Conservation (phyloP, 2,329 filamentous ascomycete species). For the Talaromyces pinophilus region DNA sequence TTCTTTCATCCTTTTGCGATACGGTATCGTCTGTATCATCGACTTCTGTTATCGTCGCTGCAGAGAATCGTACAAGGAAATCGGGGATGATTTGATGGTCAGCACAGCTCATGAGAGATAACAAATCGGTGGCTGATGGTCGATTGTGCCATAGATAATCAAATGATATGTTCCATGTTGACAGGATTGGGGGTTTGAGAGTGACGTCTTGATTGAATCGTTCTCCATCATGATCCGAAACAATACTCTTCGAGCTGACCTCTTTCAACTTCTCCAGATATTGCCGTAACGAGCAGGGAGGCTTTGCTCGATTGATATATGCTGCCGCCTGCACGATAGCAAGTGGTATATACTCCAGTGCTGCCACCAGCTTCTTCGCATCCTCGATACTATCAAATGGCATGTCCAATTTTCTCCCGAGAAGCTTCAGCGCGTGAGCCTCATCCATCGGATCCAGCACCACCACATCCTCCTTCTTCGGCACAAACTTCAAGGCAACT, state of each 20-base stretch:
- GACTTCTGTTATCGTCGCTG: background rate
- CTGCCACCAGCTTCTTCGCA: background rate
- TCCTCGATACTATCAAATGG: background rate
- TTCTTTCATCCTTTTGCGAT: background rate
- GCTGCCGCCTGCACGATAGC: slow-evolving; percentile 7
- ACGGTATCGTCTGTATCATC: background rate
- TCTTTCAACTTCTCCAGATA: background rate
- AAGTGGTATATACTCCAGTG: background rate
- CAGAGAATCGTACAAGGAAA: background rate
- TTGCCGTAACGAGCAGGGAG: background rate
- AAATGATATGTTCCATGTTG: background rate
- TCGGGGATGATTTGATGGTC: background rate
- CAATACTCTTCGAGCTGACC: background rate
- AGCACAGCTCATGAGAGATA: background rate
- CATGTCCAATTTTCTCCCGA: background rate
- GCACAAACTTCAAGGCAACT: background rate
- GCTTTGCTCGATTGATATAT: slow-evolving; percentile 1
- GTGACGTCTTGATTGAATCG: background rate
- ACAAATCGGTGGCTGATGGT: background rate
- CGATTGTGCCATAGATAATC: background rate
- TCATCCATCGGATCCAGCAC: background rate
- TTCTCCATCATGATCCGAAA: background rate
- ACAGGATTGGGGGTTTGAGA: background rate
- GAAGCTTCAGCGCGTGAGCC: background rate
- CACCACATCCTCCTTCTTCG: background rate